Evolutionary conservation across 441 rosid species (phyloP).

Genomic region (Gossypium schwendimanii): DNA sequence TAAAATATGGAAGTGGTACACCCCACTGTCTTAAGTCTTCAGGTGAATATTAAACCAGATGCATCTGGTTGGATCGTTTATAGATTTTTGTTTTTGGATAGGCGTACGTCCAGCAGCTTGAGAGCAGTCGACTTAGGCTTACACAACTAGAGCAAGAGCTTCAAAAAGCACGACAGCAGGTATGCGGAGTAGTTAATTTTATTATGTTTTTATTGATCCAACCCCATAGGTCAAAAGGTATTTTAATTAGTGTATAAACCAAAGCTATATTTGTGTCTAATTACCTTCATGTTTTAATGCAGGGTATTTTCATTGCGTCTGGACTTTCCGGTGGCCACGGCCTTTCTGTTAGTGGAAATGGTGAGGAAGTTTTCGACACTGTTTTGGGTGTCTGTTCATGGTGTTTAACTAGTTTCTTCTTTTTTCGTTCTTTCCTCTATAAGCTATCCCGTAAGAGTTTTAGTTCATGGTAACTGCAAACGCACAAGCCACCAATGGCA

Average conservation of each 20-base stretch:
- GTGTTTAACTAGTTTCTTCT: not conserved
- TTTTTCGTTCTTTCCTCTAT: not conserved
- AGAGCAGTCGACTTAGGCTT: conserved; percentile 60
- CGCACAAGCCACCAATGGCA: too few relatives aligned
- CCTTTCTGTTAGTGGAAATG: conserved; percentile 43
- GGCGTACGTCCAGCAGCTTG: conserved; percentile 96
- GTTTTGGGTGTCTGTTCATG: not conserved
- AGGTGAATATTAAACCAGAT: not conserved
- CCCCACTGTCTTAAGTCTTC: not conserved
- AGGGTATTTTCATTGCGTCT: conserved; percentile 47
- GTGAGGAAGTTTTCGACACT: conserved; percentile 25
- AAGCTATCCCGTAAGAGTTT: not conserved
- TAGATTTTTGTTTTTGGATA: conserved; percentile 49
- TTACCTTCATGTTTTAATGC: conserved; percentile 15
- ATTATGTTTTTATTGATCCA: not conserved
- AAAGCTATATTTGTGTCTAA: not conserved
- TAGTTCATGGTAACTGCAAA: too few relatives aligned
- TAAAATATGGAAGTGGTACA: not conserved
- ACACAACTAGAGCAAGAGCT: conserved; percentile 81
- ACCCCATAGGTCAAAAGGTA: not conserved
- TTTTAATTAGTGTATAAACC: not conserved
- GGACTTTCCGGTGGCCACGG: conserved; percentile 46
- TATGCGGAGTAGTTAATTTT: not conserved
- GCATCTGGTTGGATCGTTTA: conserved; percentile 28
- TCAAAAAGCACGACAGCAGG: conserved; percentile 74